Base-by-base conservation (phyloP, 2,329 filamentous ascomycete species). In the Sarocladiaceae sp. region DNA sequence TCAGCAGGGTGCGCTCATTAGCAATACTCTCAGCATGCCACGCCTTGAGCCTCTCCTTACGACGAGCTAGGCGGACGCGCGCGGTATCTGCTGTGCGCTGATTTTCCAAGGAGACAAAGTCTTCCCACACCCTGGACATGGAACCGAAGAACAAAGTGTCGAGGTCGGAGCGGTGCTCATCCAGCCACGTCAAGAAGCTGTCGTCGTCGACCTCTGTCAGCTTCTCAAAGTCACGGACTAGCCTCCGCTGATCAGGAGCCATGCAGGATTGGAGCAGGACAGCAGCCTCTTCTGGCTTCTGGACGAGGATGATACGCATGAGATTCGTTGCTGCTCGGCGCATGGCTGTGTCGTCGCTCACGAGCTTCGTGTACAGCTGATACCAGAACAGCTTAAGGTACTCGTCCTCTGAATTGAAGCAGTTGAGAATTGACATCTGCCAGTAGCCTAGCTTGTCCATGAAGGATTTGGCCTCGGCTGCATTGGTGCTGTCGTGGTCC, bases 391-490 rank as follows among this genome's bases (percentile, higher is more conserved):
- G 77, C 57, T 87, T 87, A 61, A 97, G 80, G 62, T 89, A 88
- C 10, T 90, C 85, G n/a, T 88, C 83, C 40, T 96, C 90, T 6
- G 81, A 77, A 3, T 88, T 87, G 15, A 94, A 83, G 3, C 86
- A 83, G 2, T 85, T 86, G 15, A 99, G 74, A 15, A 99, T 83
- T 17, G 96, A 88, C 18, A 90, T 91, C 66, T 97, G 94, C 94
- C 94, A 99, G 67, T 97, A 97, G 0, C 90, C 83, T 60, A 99
- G 82, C 64, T 91, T 93, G 54, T 89, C 80, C 67, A 99, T 81
- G 53, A 95, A 90, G 1, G 79, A 73, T 23, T 87, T 78, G 1
- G 84, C 83, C 46, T 90, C 84, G 6, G 71, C 65, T 53, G 87
- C 80, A 2, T 78, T 71, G 2, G 74, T 76, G 51, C 83, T 58